phyloP scores from a whole-genome alignment of 106 monocot species.

The Allium sativum region DNA sequence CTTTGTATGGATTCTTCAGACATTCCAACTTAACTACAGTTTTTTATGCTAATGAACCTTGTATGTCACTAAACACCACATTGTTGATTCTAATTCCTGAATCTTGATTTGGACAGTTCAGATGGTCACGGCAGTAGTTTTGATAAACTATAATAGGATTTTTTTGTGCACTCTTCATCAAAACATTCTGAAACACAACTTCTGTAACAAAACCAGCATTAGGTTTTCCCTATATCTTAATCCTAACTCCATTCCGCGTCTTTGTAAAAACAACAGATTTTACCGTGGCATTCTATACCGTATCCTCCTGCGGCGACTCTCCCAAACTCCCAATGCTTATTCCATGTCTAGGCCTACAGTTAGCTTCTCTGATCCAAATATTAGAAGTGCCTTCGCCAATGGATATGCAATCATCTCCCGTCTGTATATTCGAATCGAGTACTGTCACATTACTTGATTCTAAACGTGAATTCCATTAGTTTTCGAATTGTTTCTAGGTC shows the following conservation, averaged over 20 bases:
- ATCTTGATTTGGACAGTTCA: slow-evolving; percentile 1
- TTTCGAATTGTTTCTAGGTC: slow-evolving; percentile 7
- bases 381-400: slow-evolving; percentile 4
- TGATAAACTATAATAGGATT: slow-evolving; percentile 20
- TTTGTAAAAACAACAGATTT: slow-evolving; percentile 1
- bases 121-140: slow-evolving; percentile 8
- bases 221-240: slow-evolving; percentile 11
- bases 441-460: neutral
- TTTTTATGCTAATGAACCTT: neutral
- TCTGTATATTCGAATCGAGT: neutral
- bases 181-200: slow-evolving; percentile 6
- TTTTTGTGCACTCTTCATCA: slow-evolving; percentile 11
- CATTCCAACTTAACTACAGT: slow-evolving; percentile 6
- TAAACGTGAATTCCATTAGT: slow-evolving; percentile 15
- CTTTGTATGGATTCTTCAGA: slow-evolving; percentile 8
- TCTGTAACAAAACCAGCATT: slow-evolving; percentile 3
- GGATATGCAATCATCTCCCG: slow-evolving; percentile 13
- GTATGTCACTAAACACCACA: slow-evolving; percentile 1
- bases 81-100: slow-evolving; percentile 10
- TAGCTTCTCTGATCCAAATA: neutral
- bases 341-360: slow-evolving; percentile 7
- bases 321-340: slow-evolving; percentile 11
- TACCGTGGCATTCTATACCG: slow-evolving; percentile 7
- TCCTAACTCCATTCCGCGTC: slow-evolving; percentile 10
- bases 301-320: neutral